Conservation (phyloP, 495 filamentous ascomycete genomes). For the Peziza echinospora region DNA sequence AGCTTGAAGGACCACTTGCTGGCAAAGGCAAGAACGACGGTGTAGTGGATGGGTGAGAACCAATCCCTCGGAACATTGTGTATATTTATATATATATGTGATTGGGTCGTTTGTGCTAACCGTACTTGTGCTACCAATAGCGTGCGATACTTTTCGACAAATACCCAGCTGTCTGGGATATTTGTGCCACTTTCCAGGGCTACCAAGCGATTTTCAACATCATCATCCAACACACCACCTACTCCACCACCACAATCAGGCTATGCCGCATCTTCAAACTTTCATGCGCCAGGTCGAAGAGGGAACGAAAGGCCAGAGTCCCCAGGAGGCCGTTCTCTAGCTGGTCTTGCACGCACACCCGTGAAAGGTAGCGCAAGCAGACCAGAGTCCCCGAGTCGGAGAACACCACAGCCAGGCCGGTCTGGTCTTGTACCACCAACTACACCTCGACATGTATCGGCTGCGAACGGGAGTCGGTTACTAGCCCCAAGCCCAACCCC, state of each 20-base stretch:
- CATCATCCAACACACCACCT: conserved; percentile 39
- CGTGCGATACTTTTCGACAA: conserved; percentile 63
- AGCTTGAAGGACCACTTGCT: conserved; percentile 62
- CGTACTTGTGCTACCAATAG: conserved; percentile 29
- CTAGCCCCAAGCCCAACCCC: conserved; percentile 39
- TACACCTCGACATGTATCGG: conserved; percentile 21
- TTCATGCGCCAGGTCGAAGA: too few species aligned
- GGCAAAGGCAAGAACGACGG: conserved; percentile 82
- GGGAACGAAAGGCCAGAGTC: too few species aligned
- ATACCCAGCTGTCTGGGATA: conserved; percentile 61
- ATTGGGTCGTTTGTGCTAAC: conserved; percentile 1
- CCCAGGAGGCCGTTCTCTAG: too few species aligned
- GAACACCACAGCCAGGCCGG: conserved; percentile 22
- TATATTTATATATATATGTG: neutral
- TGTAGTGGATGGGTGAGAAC: conserved; percentile 75
- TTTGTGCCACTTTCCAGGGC: conserved; percentile 82
- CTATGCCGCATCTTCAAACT: too few species aligned
- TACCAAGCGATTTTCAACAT: conserved; percentile 41
- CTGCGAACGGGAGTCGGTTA: conserved; percentile 17
- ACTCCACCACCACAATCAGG: conserved; percentile 30
- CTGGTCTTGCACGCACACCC: too few species aligned
- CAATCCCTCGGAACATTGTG: too few species aligned
- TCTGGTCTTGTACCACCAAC: conserved; percentile 11
- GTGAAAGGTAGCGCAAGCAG: neutral
- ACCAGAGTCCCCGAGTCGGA: conserved; percentile 60